phyloP scores from a whole-genome alignment of 78 protist species.

The Dictyostelium capitatum region DNA sequence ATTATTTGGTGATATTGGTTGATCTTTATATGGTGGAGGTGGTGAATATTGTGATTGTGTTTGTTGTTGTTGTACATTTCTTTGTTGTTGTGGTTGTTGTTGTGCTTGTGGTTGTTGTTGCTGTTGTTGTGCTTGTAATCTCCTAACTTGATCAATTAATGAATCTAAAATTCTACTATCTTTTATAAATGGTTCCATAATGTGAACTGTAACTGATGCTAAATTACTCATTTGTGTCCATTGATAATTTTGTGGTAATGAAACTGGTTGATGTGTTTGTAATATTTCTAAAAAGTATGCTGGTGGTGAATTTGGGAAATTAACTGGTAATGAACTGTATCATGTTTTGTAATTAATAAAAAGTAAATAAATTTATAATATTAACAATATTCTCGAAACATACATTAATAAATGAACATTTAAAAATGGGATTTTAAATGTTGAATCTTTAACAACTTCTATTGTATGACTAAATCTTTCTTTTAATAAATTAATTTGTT shows the following conservation, averaged over 20 bases:
- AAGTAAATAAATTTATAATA: neutral
- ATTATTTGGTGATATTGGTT: neutral
- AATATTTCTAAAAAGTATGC: constrained; percentile 45
- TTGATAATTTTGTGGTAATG: constrained; percentile 18
- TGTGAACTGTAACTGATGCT: constrained; percentile 33
- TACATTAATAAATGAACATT: constrained; percentile 41
- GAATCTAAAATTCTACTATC: constrained; percentile 6
- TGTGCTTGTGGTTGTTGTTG: neutral
- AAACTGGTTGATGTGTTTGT: constrained; percentile 40
- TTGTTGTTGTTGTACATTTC: constrained; percentile 4
- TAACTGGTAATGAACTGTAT: constrained; percentile 70
- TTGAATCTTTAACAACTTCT: constrained; percentile 64
- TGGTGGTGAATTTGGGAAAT: constrained; percentile 70
- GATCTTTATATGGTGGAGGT: constrained; percentile 17
- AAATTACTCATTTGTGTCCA: constrained; percentile 33
- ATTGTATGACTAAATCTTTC: constrained; percentile 53
- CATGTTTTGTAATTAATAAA: neutral
- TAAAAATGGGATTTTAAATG: constrained; percentile 59
- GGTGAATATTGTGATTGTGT: constrained; percentile 3
- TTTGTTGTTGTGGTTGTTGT: neutral
- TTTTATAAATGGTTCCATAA: constrained; percentile 24
- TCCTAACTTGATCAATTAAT: constrained; percentile 25
- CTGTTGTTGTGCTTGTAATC: neutral
- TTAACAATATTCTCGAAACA: neutral
- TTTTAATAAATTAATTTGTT: constrained; percentile 59